Base-by-base conservation (phyloP, 768 basidiomycete genomes). In the Leccinellum albellum region DNA sequence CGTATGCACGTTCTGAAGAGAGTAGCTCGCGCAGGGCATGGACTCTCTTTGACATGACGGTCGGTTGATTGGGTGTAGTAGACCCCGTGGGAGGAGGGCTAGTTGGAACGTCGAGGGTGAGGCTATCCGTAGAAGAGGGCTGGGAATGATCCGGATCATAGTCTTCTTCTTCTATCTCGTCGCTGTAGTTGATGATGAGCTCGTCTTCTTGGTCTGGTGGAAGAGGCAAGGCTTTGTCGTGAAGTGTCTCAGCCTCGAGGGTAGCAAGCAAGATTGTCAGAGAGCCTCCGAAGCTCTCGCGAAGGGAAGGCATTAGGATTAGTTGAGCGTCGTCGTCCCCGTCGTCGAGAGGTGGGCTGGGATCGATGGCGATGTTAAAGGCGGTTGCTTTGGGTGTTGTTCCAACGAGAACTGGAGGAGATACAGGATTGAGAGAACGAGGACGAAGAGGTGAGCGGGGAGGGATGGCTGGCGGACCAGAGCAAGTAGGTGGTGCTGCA, bases 11-110 rank as follows among this genome's bases (percentile, higher is more conserved):
- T 66, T 94, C 91, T 21, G 88, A 89, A 12, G 86, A 83, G 46
- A 93, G 78, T 26, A 94, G 73, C 61, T 94, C 91, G 51, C 83
- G 81, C 21, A 93, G 75, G 9, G 90, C 90, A 68, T 93, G 87
- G 23, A 83, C 79, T 35, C 91, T 82, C 73, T 92, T 92, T 26
- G 86, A 80, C 65, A 84, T 70, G 58, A 64, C 54, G 23, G 73
- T 58, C 48, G 71, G 70, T 56, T 60, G 76, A 21, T 72, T 65
- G n/a, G 74, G 66, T 13, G 68, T 64, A 35, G 58, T 44, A 37
- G 64, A 55, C 14, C 50, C 46, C 7, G 60, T 20, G 28, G 53
- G 31, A 2, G 46, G 20, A 4, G 60, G 62, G 53, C 28, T 48
- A 12, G 57, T 31, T 24, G 61, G 56, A 1, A 40, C 13, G 28